A percentile compares a stretch with the other conserved stretches of the same genome.
Evolutionary conservation across 1,284 basidiomycete genomes (phyloP).

Genomic region (Puccinia novopanici): DNA sequence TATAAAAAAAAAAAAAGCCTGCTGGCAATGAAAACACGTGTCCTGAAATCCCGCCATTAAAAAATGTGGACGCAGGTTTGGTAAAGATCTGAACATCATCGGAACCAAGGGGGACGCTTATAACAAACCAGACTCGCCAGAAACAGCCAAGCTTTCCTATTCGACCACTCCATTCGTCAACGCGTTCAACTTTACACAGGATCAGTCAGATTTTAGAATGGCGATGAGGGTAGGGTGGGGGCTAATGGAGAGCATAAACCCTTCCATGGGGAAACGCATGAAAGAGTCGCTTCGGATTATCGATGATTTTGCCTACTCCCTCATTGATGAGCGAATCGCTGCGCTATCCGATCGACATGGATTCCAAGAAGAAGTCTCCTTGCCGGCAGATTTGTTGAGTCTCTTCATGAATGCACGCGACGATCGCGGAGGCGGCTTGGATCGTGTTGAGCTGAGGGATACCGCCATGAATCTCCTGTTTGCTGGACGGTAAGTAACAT

Average conservation of each 20-base stretch:
- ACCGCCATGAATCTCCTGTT: slow-evolving; percentile 33
- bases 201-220: slow-evolving; percentile 17
- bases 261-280: neutral
- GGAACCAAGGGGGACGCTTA: neutral
- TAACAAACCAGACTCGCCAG: too few relatives aligned
- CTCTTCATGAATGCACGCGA: slow-evolving; percentile 26
- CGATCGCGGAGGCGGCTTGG: slow-evolving; percentile 18
- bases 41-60: too few relatives aligned
- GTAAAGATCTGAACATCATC: neutral
- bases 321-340: slow-evolving; percentile 37
- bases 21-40: too few relatives aligned
- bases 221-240: neutral
- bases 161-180: neutral
- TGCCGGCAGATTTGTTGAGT: neutral
- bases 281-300: slow-evolving; percentile 3
- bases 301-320: slow-evolving; percentile 11
- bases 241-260: neutral
- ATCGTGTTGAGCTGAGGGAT: slow-evolving; percentile 37
- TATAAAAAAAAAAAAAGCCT: too few relatives aligned
- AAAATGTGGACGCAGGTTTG: neutral
- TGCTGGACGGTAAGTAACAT: slow-evolving; percentile 38
- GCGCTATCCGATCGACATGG: neutral
- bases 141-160: neutral
- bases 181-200: slow-evolving; percentile 36
- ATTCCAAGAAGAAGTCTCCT: neutral